A percentile compares a stretch with the other conserved stretches of the same genome.
phyloP scores from a whole-genome alignment of 2,329 filamentous ascomycete species.

The Colletotrichum phormii region DNA sequence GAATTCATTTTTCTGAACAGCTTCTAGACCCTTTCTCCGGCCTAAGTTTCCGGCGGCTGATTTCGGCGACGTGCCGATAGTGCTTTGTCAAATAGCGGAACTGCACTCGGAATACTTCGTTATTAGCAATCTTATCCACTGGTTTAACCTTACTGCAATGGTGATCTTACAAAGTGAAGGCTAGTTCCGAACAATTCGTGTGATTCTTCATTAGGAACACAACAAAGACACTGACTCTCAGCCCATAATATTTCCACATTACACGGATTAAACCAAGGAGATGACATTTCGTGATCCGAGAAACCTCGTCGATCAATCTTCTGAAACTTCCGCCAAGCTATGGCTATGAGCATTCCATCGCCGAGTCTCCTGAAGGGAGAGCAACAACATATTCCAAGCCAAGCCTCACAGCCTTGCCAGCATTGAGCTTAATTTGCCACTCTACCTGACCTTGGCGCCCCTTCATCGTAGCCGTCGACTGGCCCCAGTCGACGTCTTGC shows the following conservation, averaged over 20 bases:
- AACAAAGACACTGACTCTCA: background rate
- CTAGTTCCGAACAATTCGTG: too few species aligned
- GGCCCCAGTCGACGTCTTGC: slow-evolving; percentile 62
- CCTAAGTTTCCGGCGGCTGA: too few species aligned
- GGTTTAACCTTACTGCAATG: too few species aligned
- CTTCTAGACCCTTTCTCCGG: too few species aligned
- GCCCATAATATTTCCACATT: background rate
- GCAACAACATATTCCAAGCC: slow-evolving; percentile 71
- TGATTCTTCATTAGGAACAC: too few species aligned
- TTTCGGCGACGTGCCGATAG: too few species aligned
- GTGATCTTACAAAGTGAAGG: too few species aligned
- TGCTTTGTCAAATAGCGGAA: too few species aligned
- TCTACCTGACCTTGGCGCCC: slow-evolving; percentile 65
- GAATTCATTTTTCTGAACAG: too few species aligned
- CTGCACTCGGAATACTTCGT: too few species aligned
- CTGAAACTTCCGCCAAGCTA: background rate
- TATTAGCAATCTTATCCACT: too few species aligned
- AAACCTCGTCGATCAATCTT: too few species aligned
- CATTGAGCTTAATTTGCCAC: slow-evolving; percentile 69
- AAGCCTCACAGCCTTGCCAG: slow-evolving; percentile 67
- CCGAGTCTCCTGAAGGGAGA: slow-evolving; percentile 62
- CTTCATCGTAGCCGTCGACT: slow-evolving; percentile 62
- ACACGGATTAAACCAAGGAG: background rate
- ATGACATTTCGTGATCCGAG: background rate
- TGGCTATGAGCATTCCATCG: slow-evolving; percentile 41